Percentiles rank a stretch among this genome's conserved stretches.
phyloP scores from a whole-genome alignment of 495 filamentous ascomycete species.

The Amphirosellinia nigrospora region DNA sequence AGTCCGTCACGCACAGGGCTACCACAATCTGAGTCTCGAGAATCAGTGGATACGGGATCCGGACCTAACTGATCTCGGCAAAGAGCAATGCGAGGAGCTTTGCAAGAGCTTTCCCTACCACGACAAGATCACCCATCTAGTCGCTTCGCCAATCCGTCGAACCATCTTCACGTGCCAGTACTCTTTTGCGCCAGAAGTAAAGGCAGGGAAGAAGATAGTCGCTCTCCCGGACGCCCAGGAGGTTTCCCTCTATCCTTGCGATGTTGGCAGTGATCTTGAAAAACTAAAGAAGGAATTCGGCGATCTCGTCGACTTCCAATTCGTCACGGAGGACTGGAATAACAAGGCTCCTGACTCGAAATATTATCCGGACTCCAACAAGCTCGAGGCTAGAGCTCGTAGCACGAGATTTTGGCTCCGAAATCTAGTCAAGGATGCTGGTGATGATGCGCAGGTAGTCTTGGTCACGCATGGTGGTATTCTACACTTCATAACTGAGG shows the following conservation, averaged over 20 bases:
- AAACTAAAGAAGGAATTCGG: constrained; percentile 65
- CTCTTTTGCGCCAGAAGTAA: constrained; percentile 61
- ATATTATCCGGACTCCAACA: constrained; percentile 64
- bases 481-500: constrained; percentile 76
- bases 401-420: constrained; percentile 72
- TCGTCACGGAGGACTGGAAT: constrained; percentile 72
- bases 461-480: constrained; percentile 62
- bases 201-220: constrained; percentile 57
- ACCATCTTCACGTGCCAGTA: constrained; percentile 82
- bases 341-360: constrained; percentile 60
- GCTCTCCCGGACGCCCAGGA: constrained; percentile 85
- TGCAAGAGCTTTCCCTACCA: constrained; percentile 67
- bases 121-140: constrained; percentile 68
- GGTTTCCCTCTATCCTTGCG: constrained; percentile 75
- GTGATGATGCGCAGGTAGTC: constrained; percentile 62
- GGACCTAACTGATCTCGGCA: constrained; percentile 75
- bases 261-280: constrained; percentile 68
- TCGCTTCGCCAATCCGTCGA: constrained; percentile 82
- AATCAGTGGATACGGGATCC: constrained; percentile 82
- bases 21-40: constrained; percentile 77
- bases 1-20: constrained; percentile 65
- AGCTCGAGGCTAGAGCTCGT: constrained; percentile 67
- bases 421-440: constrained; percentile 58
- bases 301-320: constrained; percentile 64
- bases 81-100: constrained; percentile 74